Conservation (phyloP, 2,329 filamentous ascomycete genomes). For the Neocucurbitaria cava region DNA sequence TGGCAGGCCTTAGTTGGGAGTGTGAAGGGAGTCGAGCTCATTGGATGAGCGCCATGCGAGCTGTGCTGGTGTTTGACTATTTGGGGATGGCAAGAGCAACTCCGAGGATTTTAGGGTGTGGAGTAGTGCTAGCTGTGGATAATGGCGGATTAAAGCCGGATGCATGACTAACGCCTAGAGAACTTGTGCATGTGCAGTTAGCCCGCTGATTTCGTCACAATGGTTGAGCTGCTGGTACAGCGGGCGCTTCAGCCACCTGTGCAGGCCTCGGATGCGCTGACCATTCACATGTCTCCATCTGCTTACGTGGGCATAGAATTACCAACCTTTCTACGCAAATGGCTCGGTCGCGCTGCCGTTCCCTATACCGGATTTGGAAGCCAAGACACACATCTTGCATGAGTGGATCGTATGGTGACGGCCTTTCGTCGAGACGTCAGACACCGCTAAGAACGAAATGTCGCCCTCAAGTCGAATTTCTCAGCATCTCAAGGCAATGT, state of each 20-base stretch:
- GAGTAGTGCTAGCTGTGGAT: slow-evolving; percentile 8
- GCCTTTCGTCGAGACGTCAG: slow-evolving; percentile 27
- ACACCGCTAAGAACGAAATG: slow-evolving; percentile 9
- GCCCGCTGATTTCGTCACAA: slow-evolving; percentile 19
- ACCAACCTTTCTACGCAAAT: slow-evolving; percentile 4
- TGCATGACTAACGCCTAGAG: slow-evolving; percentile 17
- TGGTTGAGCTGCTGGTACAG: slow-evolving; percentile 11
- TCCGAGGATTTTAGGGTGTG: background rate
- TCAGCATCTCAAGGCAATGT: slow-evolving; percentile 27
- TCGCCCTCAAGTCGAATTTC: slow-evolving; percentile 13
- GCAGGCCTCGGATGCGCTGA: slow-evolving; percentile 14
- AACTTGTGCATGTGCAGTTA: slow-evolving; percentile 10
- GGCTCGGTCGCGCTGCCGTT: slow-evolving; percentile 9
- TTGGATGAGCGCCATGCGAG: slow-evolving; percentile 43
- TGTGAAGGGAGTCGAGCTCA: slow-evolving; percentile 37
- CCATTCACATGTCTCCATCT: slow-evolving; percentile 15
- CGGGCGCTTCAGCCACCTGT: slow-evolving; percentile 13
- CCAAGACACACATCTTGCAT: slow-evolving; percentile 35
- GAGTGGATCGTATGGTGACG: slow-evolving; percentile 20
- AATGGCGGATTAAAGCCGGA: slow-evolving; percentile 15
- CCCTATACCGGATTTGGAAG: slow-evolving; percentile 23
- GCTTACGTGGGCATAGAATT: slow-evolving; percentile 11
- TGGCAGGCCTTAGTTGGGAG: slow-evolving; percentile 59
- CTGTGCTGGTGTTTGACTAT: slow-evolving; percentile 31
- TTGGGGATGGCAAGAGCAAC: slow-evolving; percentile 14